Evolutionary conservation across 2,329 filamentous ascomycete genomes (phyloP).

Genomic region (Colletotrichum sp.): DNA sequence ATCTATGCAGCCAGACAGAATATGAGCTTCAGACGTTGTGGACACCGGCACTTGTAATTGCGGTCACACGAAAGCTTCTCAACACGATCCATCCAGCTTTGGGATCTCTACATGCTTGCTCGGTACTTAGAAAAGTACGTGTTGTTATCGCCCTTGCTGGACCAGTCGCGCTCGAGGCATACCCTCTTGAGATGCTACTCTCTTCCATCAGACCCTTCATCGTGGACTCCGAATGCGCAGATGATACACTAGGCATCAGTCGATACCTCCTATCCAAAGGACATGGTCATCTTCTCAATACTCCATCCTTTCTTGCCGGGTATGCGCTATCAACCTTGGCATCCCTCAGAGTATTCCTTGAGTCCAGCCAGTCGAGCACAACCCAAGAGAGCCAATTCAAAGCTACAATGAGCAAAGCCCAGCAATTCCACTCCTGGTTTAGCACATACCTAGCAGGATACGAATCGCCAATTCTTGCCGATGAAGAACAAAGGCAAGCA

Average conservation of each 20-base stretch:
- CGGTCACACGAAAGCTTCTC: conserved; percentile 77
- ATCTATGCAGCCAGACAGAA: conserved; percentile 76
- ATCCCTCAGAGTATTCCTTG: conserved; percentile 77
- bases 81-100: conserved; percentile 82
- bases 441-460: conserved; percentile 70
- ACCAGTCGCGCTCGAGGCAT: conserved; percentile 72
- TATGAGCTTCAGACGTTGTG: conserved; percentile 71
- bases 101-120: conserved; percentile 85
- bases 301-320: conserved; percentile 80
- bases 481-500: conserved; percentile 52
- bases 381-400: conserved; percentile 86
- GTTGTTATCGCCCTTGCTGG: conserved; percentile 83
- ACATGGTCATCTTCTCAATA: conserved; percentile 63
- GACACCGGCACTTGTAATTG: conserved; percentile 76
- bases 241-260: conserved; percentile 86
- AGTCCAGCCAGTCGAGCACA: conserved; percentile 76
- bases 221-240: conserved; percentile 83
- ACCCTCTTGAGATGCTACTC: conserved; percentile 89
- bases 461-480: conserved; percentile 55
- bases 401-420: conserved; percentile 76
- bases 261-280: conserved; percentile 82
- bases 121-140: conserved; percentile 84
- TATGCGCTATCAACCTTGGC: conserved; percentile 80
- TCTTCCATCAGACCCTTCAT: conserved; percentile 81
- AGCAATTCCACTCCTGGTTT: conserved; percentile 81